Conservation (phyloP, 2,329 filamentous ascomycete genomes). For the Paracoccidioides brasiliensis region DNA sequence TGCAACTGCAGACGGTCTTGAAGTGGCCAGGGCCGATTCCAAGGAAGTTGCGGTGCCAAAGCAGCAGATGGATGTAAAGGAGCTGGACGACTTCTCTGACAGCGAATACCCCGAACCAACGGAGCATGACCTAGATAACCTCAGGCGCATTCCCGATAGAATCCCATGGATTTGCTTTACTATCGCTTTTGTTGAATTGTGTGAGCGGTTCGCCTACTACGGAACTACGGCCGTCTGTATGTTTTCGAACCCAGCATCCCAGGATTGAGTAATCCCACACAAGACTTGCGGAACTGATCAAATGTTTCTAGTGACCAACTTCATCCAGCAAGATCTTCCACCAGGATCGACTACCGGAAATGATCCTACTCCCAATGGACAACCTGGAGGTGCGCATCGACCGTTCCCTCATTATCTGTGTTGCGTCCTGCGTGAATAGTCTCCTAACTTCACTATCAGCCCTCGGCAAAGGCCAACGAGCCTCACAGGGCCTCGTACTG, state of each 20-base stretch:
- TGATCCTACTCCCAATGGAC: constrained; percentile 11
- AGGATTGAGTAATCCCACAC: no score
- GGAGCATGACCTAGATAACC: constrained; percentile 19
- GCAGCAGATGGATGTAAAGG: not conserved
- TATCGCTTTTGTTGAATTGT: constrained; percentile 58
- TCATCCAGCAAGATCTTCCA: constrained; percentile 45
- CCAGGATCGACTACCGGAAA: constrained; percentile 42
- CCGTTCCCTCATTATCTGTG: not conserved
- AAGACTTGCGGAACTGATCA: not conserved
- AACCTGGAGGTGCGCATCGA: constrained; percentile 26
- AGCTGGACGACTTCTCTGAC: not conserved
- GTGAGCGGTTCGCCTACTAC: constrained; percentile 66
- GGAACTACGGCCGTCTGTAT: constrained; percentile 53
- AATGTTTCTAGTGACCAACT: constrained; percentile 40
- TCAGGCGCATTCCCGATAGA: constrained; percentile 22
- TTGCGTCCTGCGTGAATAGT: constrained; percentile 6
- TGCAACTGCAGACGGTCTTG: not conserved
- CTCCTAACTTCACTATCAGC: constrained; percentile 40
- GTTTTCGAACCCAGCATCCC: constrained; percentile 12
- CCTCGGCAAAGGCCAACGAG: constrained; percentile 44
- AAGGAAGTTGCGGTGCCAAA: not conserved
- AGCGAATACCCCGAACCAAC: constrained; percentile 13
- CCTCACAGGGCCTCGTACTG: constrained; percentile 37
- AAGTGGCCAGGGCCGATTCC: not conserved
- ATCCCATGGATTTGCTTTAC: constrained; percentile 55